Base-by-base conservation (phyloP, 2,329 filamentous ascomycete species). In the Aureobasidium uvarum region DNA sequence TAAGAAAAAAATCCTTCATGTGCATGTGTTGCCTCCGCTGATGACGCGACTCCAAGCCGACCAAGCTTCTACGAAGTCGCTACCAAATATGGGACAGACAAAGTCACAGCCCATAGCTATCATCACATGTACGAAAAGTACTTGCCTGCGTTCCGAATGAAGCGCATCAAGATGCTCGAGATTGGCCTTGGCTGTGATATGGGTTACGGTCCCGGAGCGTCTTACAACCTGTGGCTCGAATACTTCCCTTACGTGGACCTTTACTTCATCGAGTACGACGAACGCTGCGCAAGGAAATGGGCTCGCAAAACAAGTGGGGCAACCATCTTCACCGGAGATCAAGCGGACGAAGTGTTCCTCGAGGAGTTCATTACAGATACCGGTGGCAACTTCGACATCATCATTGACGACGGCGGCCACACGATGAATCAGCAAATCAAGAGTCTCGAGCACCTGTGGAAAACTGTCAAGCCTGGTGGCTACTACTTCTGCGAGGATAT, bases 41-140 rank as follows among this genome's bases (percentile, higher is more conserved):
- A 62, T 13, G 16, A 52, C 16, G 20, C 8, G 18, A 16, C 5
- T 62, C 16, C 3, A 14, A 64, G 50, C 33, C 55, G 54, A 18
- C 64, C 65, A 56, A 68, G 68, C 10, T 77, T 76, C 68, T 71
- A 74, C 59, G 73, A 77, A 18, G 71, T 80, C 52, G 77, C 74
- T 6, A 67, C 71, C 16, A 74, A 75, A 23, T 71, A 78, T 66
- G 77, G 75, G 38, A 77, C 77, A 5, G 76, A 79, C 69, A 78
- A 78, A 66, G 77, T 79, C n/a, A 76, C 74, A 10, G 66, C 64
- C 1, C 77, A 78, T 68, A 72, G 74, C 31, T 80, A 79, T 64
- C 74, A 78, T 28, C 70, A 75, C 66, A 76, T 80, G 74, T 79
- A 80, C 69, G 74, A 79, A 54, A 77, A 76, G 65, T 76, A 79